Evolutionary conservation across 176 grass and related monocot species (phyloP), one percentile per base, ranked within the genome.

Genomic region (Oropetium thomaeum): DNA sequence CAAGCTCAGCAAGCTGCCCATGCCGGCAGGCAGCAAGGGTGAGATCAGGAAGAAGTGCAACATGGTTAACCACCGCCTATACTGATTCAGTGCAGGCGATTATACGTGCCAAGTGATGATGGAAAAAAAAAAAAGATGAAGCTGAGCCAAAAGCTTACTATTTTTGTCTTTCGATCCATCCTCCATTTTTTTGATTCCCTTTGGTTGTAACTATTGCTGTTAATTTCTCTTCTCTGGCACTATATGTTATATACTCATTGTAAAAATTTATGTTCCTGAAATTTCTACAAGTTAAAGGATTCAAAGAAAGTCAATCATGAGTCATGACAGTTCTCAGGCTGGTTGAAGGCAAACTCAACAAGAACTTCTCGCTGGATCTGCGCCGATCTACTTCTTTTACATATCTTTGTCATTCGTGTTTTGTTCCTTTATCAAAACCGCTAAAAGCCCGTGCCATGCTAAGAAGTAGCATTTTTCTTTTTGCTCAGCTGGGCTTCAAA

Each of bases 1-100:
- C 31, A 85, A 87, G 83, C 87, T 93, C 80, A 85, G 90, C 71
- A 32, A 83, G 69, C 74, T 93, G 12, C 30, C 80, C 58, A 81
- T 77, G 79, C 83, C 81, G 14, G 58, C 41, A 0, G 87, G 87
- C 25, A 93, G 64, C 76, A 75, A 81, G 51, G 90, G 90, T 8
- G 81, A 82, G 54, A 84, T 93, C 73, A 90, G 90, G 71, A 76
- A 76, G 55, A 86, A 73, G 51, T 93, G 90, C 44, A 69, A 70
- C 62, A 1, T 35, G 44, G 28, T 57, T 68, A 82, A 79, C 35
- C 78, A 82, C 44, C 4, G 7, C 30, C 48, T 62, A 0, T 59
- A 80, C 83, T 85, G 38, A 55, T 5, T 33, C 1, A 40, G 4
- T 25, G 16, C 22, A 19, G 60, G 49, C 4, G 10, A n/a, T n/a